A percentile compares a stretch with the other conserved stretches of the same genome.
phyloP scores from a whole-genome alignment of 2,329 filamentous ascomycete genomes.

The Fusarium udum region DNA sequence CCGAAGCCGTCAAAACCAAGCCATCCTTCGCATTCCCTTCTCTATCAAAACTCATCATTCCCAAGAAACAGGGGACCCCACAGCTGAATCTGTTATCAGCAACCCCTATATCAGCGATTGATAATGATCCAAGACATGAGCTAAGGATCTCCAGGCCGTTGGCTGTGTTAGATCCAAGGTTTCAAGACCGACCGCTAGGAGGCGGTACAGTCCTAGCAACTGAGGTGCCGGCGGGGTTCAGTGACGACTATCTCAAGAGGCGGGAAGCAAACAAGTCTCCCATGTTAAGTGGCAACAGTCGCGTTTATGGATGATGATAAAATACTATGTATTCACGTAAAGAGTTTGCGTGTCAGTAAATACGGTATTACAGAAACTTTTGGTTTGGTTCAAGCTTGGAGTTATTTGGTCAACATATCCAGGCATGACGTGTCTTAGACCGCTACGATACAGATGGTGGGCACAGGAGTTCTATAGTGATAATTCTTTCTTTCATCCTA shows the following conservation, averaged over 20 bases:
- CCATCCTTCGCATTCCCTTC: no score
- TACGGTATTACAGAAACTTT: no score
- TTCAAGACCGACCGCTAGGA: slow-evolving; percentile 22
- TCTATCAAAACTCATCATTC: no score
- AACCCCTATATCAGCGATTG: slow-evolving; percentile 30
- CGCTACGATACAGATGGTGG: no score
- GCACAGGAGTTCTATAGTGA: no score
- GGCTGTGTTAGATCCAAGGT: slow-evolving; percentile 16
- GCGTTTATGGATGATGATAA: slow-evolving; percentile 25
- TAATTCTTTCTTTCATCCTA: neutral
- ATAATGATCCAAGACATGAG: neutral
- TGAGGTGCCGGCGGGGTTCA: neutral
- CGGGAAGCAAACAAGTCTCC: slow-evolving; percentile 15
- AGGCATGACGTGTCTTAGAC: no score
- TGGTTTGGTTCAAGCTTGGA: slow-evolving; percentile 16
- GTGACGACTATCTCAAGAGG: neutral
- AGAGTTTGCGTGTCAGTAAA: no score
- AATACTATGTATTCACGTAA: no score
- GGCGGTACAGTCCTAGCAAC: neutral
- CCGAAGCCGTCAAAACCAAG: no score
- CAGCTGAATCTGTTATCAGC: slow-evolving; percentile 38
- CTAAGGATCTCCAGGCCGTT: slow-evolving; percentile 30
- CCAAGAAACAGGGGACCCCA: no score
- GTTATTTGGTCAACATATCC: slow-evolving; percentile 9
- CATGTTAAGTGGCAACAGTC: slow-evolving; percentile 24